phyloP scores from a whole-genome alignment of 2,329 filamentous ascomycete genomes.

The Stagonosporopsis rhizophila region DNA sequence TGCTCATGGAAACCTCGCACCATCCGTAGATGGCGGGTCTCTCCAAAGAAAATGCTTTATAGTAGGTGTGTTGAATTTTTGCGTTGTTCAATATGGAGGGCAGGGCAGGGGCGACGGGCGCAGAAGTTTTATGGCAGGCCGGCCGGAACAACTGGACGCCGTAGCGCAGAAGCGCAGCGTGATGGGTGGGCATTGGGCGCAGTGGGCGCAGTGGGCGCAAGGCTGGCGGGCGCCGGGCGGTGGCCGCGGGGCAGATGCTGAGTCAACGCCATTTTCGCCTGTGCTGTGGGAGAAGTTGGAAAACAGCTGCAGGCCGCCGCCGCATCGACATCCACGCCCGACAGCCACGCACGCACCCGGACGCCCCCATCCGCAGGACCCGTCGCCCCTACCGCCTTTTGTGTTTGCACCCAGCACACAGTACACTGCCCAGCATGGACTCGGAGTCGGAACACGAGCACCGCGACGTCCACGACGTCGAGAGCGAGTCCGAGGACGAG shows the following conservation, averaged over 20 bases:
- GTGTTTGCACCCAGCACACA: not conserved
- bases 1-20: slow-evolving; percentile 60
- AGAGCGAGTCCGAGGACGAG: slow-evolving; percentile 73
- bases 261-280: slow-evolving; percentile 45
- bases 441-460: slow-evolving; percentile 51
- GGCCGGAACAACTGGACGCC: slow-evolving; percentile 6
- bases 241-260: slow-evolving; percentile 41
- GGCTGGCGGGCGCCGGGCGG: slow-evolving; percentile 21
- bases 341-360: not conserved
- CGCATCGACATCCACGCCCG: slow-evolving; percentile 1
- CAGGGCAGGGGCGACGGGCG: slow-evolving; percentile 36
- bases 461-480: slow-evolving; percentile 43
- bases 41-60: slow-evolving; percentile 65
- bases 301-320: slow-evolving; percentile 12
- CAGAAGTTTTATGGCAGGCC: slow-evolving; percentile 36
- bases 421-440: slow-evolving; percentile 46
- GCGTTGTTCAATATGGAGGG: slow-evolving; percentile 62
- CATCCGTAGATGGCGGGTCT: slow-evolving; percentile 47
- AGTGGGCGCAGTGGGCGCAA: too few relatives aligned
- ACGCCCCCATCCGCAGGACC: slow-evolving; percentile 12
- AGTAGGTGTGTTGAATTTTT: slow-evolving; percentile 50
- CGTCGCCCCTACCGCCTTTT: slow-evolving; percentile 2
- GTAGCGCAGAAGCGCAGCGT: not conserved
- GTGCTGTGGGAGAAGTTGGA: slow-evolving; percentile 42
- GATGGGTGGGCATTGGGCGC: too few relatives aligned